phyloP scores from a whole-genome alignment of 2,329 filamentous ascomycete genomes.

The Diplodia intermedia region DNA sequence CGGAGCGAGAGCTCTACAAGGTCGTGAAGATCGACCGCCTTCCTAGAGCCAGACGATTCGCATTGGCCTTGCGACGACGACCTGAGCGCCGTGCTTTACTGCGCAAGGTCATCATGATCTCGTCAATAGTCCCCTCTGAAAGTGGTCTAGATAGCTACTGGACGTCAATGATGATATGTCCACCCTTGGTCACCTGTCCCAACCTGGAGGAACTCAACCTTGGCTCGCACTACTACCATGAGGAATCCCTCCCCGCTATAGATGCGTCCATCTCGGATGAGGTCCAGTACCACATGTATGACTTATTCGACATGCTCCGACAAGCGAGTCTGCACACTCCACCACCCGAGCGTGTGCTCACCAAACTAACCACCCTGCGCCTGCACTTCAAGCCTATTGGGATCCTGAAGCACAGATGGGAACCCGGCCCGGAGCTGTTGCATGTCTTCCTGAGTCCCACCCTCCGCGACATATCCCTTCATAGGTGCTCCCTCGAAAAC shows the following conservation, averaged over 20 bases:
- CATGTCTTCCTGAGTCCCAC: slow-evolving; percentile 11
- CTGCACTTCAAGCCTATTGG: not conserved
- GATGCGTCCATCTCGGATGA: not conserved
- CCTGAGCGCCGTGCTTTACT: not conserved
- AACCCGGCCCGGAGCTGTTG: not conserved
- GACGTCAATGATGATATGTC: not conserved
- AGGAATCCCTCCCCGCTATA: not conserved
- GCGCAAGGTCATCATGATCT: not conserved
- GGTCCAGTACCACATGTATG: not conserved
- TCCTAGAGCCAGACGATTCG: not conserved
- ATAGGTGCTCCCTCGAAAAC: not conserved
- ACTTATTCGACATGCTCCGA: not conserved
- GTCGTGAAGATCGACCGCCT: not conserved
- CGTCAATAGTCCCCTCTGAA: not conserved
- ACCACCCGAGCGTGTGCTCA: not conserved
- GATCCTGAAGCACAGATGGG: not conserved
- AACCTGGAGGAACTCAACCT: not conserved
- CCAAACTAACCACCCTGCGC: not conserved
- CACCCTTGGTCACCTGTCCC: not conserved
- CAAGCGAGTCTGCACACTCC: not conserved
- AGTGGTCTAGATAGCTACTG: not conserved
- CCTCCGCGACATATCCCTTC: not conserved
- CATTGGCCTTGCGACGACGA: not conserved
- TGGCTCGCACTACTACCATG: not conserved
- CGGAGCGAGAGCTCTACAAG: not conserved